Evolutionary conservation across 371 early-diverging fungal genomes (phyloP).

Genomic region (Mortierella sp.): DNA sequence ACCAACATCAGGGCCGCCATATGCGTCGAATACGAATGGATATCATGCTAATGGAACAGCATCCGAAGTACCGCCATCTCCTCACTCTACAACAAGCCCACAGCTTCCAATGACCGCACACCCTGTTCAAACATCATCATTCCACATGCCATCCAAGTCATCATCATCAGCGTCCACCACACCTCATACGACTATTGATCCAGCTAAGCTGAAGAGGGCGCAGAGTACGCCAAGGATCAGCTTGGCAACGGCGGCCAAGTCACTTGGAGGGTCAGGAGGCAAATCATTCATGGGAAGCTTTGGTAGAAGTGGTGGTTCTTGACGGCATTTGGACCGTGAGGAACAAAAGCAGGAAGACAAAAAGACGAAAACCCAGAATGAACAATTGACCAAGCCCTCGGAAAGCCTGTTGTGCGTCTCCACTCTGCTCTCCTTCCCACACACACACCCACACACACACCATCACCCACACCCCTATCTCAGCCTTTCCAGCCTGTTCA

Average conservation of each 20-base stretch:
- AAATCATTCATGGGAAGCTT: slow-evolving; percentile 50
- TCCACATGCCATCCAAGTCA: slow-evolving; percentile 7
- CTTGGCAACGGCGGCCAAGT: slow-evolving; percentile 44
- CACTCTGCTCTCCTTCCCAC: background rate
- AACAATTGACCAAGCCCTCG: no score
- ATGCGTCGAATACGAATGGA: slow-evolving; percentile 23
- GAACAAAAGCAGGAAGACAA: background rate
- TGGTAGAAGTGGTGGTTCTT: slow-evolving; percentile 29
- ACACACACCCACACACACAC: slow-evolving; percentile 30
- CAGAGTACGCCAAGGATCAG: slow-evolving; percentile 51
- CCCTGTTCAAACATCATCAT: background rate
- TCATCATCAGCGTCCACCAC: slow-evolving; percentile 5
- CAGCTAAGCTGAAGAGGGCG: slow-evolving; percentile 44
- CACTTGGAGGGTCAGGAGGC: slow-evolving; percentile 42
- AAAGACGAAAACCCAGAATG: slow-evolving; percentile 2
- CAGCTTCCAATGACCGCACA: slow-evolving; percentile 4
- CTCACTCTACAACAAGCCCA: no score
- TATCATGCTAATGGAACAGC: slow-evolving; percentile 15
- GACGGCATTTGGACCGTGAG: slow-evolving; percentile 1
- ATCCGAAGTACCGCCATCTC: background rate
- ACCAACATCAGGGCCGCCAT: slow-evolving; percentile 22
- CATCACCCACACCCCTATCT: no score
- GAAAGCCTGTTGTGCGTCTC: no score
- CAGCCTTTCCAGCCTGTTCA: no score
- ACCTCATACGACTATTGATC: slow-evolving; percentile 32